These are phyloP conservation scores for Penicillium sp. DNA, from an alignment of 2,329 filamentous ascomycete genomes.

Conservation along the genomic window DNA sequence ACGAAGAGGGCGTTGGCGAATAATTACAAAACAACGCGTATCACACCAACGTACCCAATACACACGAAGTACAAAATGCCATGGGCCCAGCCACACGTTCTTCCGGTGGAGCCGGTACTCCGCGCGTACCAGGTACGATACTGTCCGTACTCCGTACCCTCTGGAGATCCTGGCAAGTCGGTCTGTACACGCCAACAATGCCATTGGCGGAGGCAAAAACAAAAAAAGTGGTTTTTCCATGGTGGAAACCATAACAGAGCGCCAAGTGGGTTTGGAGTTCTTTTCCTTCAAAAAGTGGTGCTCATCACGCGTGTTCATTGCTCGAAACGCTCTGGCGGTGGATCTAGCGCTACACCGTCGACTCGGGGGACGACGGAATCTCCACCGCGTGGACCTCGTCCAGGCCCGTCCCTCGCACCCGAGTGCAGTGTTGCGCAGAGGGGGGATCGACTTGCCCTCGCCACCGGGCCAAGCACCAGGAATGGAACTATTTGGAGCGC, in stretches of 20 bases:
- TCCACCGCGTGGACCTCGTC: slow-evolving; percentile 23
- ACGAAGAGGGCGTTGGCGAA: neutral
- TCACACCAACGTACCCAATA: neutral
- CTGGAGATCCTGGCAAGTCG: neutral
- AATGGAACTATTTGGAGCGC: slow-evolving; percentile 20
- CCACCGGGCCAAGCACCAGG: slow-evolving; percentile 7
- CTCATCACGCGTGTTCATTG: slow-evolving; percentile 8
- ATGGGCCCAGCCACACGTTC: neutral
- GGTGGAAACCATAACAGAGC: neutral
- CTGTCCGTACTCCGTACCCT: neutral
- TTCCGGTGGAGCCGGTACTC: neutral
- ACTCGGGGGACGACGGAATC: slow-evolving; percentile 24
- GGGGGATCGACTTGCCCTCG: slow-evolving; percentile 11
- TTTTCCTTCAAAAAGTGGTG: neutral
- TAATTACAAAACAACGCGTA: slow-evolving; percentile 1
- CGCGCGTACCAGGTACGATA: neutral
- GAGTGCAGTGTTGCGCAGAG: slow-evolving; percentile 3
- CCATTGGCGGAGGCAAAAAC: slow-evolving; percentile 11
- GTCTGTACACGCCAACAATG: slow-evolving; percentile 13
- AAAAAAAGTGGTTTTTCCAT: neutral
- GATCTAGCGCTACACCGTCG: slow-evolving; percentile 7
- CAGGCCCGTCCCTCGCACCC: slow-evolving; percentile 22
- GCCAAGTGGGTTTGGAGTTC: neutral
- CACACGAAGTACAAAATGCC: neutral
- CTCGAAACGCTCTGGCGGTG: neutral